Conservation (phyloP, 2,329 filamentous ascomycete genomes). For the Diaporthe destruens region DNA sequence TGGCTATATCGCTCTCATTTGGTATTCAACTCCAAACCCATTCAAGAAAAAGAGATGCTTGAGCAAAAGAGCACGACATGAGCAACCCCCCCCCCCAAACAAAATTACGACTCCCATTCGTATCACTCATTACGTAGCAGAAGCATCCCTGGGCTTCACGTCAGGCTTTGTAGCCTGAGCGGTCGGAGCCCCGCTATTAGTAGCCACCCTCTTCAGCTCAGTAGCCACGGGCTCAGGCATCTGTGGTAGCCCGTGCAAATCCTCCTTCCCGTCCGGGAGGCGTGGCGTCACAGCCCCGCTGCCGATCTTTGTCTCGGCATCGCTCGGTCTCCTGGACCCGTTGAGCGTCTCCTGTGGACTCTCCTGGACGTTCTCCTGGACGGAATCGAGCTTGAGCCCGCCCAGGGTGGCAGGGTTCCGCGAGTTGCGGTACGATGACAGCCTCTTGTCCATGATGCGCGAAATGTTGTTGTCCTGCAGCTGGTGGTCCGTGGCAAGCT, state of each 20-base stretch:
- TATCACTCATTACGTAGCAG: slow-evolving; percentile 18
- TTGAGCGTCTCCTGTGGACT: slow-evolving; percentile 20
- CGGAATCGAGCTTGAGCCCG: slow-evolving; percentile 18
- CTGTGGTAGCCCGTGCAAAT: background rate
- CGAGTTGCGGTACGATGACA: slow-evolving; percentile 32
- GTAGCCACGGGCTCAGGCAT: background rate
- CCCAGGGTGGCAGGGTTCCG: background rate
- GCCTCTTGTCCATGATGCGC: slow-evolving; percentile 36
- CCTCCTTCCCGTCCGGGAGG: background rate
- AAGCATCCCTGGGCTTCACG: background rate
- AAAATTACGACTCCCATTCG: background rate
- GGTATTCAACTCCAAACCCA: background rate
- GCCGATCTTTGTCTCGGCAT: slow-evolving; percentile 15
- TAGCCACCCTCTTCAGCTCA: background rate
- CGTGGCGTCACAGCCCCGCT: slow-evolving; percentile 18
- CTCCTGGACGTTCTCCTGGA: slow-evolving; percentile 31
- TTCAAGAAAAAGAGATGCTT: background rate
- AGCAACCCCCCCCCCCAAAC: background rate
- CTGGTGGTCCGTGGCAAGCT: slow-evolving; percentile 61
- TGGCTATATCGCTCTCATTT: slow-evolving; percentile 7
- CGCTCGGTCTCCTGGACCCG: slow-evolving; percentile 20
- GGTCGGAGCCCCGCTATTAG: background rate
- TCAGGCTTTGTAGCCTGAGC: background rate
- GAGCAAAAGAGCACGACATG: background rate
- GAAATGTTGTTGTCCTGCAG: slow-evolving; percentile 51